Conservation (phyloP, 805 yeast genomes). For the Kuraishia capsulata region DNA sequence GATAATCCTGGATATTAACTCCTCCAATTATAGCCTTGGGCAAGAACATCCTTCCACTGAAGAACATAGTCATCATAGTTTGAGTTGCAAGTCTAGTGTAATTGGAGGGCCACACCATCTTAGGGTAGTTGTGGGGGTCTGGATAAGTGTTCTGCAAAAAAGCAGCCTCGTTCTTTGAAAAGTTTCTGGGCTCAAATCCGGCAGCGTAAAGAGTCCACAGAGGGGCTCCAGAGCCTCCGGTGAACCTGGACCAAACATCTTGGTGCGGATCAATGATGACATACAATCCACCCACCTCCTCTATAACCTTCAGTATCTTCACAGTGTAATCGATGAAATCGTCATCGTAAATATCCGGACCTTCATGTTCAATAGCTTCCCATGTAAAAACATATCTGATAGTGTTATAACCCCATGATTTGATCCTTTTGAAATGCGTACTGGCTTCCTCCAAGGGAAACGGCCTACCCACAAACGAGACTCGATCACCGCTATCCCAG, state of each 20-base stretch:
- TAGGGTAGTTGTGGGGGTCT: conserved; percentile 44
- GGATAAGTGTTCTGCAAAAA: conserved; percentile 54
- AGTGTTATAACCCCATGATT: conserved; percentile 74
- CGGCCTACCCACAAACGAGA: conserved; percentile 79
- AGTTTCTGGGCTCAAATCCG: conserved; percentile 73
- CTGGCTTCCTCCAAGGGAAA: conserved; percentile 68
- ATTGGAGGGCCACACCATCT: conserved; percentile 92
- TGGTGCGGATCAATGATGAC: conserved; percentile 87
- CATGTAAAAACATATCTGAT: conserved; percentile 74
- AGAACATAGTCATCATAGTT: conserved; percentile 81
- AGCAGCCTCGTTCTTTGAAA: conserved; percentile 70
- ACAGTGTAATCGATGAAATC: conserved; percentile 67
- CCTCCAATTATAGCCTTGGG: conserved; percentile 70
- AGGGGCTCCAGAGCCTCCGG: conserved; percentile 94
- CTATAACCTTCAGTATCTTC: conserved; percentile 46
- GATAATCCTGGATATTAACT: conserved; percentile 65
- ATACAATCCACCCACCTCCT: conserved; percentile 61
- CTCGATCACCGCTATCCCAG: conserved; percentile 55
- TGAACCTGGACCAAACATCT: conserved; percentile 85
- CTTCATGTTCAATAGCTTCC: conserved; percentile 88
- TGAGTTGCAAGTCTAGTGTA: conserved; percentile 66
- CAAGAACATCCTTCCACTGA: conserved; percentile 67
- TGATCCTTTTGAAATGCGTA: conserved; percentile 59
- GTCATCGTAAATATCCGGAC: conserved; percentile 77
- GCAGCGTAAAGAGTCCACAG: conserved; percentile 88